These are phyloP conservation scores for Globisporangium cystogenes DNA, from an alignment of 352 stramenopile genomes.

Conservation along the genomic window DNA sequence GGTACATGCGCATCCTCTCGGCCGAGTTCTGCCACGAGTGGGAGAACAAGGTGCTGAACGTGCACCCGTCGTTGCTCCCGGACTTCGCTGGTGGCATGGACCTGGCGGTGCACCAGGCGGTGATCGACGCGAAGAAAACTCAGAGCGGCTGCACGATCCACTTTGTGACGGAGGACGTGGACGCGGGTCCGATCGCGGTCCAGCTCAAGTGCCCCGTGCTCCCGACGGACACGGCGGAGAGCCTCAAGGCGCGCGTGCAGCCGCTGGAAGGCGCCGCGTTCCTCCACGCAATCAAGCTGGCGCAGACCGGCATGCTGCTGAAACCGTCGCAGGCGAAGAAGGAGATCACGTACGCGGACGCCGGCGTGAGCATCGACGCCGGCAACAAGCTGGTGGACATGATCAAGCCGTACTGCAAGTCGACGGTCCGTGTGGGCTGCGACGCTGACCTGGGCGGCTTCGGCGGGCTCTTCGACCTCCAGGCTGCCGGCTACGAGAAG, in stretches of 20 bases:
- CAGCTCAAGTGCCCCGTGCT: slow-evolving; percentile 94
- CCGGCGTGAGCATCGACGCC: slow-evolving; percentile 98
- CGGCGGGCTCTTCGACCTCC: slow-evolving; percentile 97
- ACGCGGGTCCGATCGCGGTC: slow-evolving; percentile 97
- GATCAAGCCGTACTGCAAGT: slow-evolving; percentile 99
- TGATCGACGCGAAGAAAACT: slow-evolving; percentile 94
- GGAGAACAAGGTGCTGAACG: slow-evolving; percentile 96
- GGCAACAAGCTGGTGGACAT: slow-evolving; percentile 94
- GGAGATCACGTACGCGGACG: slow-evolving; percentile 96
- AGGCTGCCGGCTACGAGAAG: slow-evolving; percentile 94
- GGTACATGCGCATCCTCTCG: slow-evolving; percentile 99
- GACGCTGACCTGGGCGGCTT: slow-evolving; percentile 97
- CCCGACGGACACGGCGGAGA: slow-evolving; percentile 90
- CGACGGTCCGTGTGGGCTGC: slow-evolving; percentile 92
- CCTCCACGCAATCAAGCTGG: slow-evolving; percentile 74
- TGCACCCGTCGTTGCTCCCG: slow-evolving; percentile 98
- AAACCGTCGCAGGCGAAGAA: slow-evolving; percentile 63
- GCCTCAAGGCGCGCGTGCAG: slow-evolving; percentile 97
- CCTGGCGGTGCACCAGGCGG: slow-evolving; percentile 97
- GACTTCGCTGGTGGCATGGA: slow-evolving; percentile 99
- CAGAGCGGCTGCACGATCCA: slow-evolving; percentile 98
- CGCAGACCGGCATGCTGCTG: slow-evolving; percentile 59
- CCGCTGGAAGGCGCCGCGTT: slow-evolving; percentile 94
- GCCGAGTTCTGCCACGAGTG: slow-evolving; percentile 94
- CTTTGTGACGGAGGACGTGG: slow-evolving; percentile 96